Base-by-base conservation (phyloP, 2,329 filamentous ascomycete species). In the Teratosphaeria viscida region DNA sequence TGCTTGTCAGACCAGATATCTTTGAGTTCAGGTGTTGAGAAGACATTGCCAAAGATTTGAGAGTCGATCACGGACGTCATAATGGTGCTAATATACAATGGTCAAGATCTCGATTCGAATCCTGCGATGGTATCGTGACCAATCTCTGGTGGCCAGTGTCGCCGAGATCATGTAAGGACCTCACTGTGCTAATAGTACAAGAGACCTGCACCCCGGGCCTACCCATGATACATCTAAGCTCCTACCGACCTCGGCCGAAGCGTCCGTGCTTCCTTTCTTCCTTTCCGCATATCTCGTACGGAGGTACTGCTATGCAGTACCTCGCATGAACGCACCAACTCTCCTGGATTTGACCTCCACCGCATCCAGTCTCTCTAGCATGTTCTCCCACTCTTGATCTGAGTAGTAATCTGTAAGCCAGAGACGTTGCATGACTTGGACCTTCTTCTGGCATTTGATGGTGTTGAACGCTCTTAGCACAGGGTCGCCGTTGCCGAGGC, bases 1-100 rank as follows among this genome's bases (percentile, higher is more conserved):
- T 65, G 62, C 54, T 59, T 60, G 60, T 70, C 68, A 10, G 67
- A 69, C 69, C 69, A 71, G 32, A 71, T 70, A 10, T 59, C 56
- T 7, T 60, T 54, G 39, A 63, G 60, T 55, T 69, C 67, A 3
- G 65, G 59, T 5, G 67, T 70, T 27, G 66, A 66, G 62, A 71
- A 66, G 56, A 68, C 59, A 57, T 68, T 68, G 61, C 63, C 59
- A 59, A 69, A 70, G 57, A 71, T 68, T 11, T 63, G 60, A 12
- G 68, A 71, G 61, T 71, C 69, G 19, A 64, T 63, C 1, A 70
- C 62, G 8, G 66, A 63, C 4, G 67, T 64, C 66, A 69, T 70
- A n/a, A 27, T 62, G 55, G n/a, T 23, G 19, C n/a, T 49, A n/a
- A 49, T 49, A n/a, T 19, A 16, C 16, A 49, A n/a, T 7, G n/a